Base-by-base conservation (phyloP, 2,329 filamentous ascomycete genomes). In the Epichloe baconii region DNA sequence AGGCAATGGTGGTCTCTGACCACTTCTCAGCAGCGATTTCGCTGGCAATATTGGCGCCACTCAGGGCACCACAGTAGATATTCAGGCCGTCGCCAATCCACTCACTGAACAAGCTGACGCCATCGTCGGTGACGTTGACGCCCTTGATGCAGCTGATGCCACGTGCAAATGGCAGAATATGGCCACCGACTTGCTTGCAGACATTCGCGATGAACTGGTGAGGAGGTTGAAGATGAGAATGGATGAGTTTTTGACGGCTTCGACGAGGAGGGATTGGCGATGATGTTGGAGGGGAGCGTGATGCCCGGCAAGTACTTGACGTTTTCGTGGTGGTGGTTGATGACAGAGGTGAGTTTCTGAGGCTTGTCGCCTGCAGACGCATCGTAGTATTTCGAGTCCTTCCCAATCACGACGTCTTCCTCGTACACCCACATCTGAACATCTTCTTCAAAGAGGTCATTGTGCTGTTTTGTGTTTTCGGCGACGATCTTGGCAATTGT, bases 361-460 rank as follows among this genome's bases (percentile, higher is more conserved):
- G 85, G 80, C 56, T 80, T 75, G 56, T 80, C 77, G 62, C 78
- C 77, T 38, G 78, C 74, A 53, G 76, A 70, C 19, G 77, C 63
- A 60, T 86, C 76, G 74, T 88, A 89, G 70, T 88, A 78, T 58
- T 80, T 81, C 47, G 86, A 91, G 56, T 78, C 76, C 61, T 83
- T 76, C 12, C 86, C 71, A 42, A 95, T 74, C 50, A 79, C 78
- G 56, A 95, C 83, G 23, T 95, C 80, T 69, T 98, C 93, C 70
- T 98, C 93, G 65, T 82, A 96, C 63, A 98, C 94, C 93, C 93
- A 98, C 93, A 98, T 97, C 70, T 95, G 88, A 49, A 98, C 89
- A 55, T 88, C 76, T 66, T 84, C 74, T 63, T 97, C 87, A 65
- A 97, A 98, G 44, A 96, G 65, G 34, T 88, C 78, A 10, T 82